A percentile compares a stretch with the other conserved stretches of the same genome.
Conservation (phyloP, 148 eudicot species). For the Nepenthes gracilis region DNA sequence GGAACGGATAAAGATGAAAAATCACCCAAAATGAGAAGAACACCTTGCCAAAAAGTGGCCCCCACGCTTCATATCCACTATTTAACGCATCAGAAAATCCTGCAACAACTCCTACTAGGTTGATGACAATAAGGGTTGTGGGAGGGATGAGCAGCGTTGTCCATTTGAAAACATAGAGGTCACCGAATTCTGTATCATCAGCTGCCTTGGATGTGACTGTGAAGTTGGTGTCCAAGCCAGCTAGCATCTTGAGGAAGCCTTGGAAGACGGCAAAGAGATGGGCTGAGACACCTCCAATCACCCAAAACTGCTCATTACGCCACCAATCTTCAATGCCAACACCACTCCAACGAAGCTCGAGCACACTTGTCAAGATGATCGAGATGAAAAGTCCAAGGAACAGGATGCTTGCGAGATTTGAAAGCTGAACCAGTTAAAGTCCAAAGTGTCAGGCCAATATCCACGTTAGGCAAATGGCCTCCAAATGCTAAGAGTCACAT, state of each 20-base stretch:
- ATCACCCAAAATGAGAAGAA: conserved; percentile 96
- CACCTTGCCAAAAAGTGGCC: conserved; percentile 85
- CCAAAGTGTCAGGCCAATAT: not conserved
- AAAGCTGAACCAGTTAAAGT: conserved; percentile 35
- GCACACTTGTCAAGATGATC: conserved; percentile 69
- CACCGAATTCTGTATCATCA: conserved; percentile 81
- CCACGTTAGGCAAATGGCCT: not conserved
- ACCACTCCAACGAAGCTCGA: conserved; percentile 94
- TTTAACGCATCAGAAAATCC: conserved; percentile 93
- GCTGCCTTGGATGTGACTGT: conserved; percentile 85
- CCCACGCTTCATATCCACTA: conserved; percentile 91
- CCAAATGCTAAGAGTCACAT: too few species aligned
- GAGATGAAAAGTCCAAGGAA: conserved; percentile 91
- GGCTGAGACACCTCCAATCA: conserved; percentile 94
- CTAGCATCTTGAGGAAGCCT: conserved; percentile 82
- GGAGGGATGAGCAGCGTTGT: conserved; percentile 96
- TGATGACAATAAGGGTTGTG: conserved; percentile 69
- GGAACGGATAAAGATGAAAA: conserved; percentile 86
- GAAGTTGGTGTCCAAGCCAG: conserved; percentile 90
- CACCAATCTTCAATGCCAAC: conserved; percentile 82
- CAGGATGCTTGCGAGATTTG: conserved; percentile 75
- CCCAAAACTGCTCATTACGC: conserved; percentile 99
- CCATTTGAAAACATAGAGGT: conserved; percentile 88
- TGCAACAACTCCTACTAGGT: conserved; percentile 89
- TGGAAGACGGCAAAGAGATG: conserved; percentile 96